Evolutionary conservation across 345 rosid genomes (phyloP).

Genomic region (Dimocarpus longan): DNA sequence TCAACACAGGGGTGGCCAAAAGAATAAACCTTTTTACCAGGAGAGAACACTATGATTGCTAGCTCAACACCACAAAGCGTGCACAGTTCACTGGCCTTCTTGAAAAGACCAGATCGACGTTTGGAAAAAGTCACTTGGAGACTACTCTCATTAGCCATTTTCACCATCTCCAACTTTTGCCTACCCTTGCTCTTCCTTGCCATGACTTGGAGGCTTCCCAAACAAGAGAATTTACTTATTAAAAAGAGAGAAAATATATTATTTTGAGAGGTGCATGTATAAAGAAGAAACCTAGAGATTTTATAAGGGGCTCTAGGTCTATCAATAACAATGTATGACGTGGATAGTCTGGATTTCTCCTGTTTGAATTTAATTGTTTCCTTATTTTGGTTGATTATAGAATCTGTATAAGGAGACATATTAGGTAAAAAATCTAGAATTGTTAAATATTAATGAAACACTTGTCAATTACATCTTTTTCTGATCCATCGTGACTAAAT

Average conservation of each 20-base stretch:
- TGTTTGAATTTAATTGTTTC: slow-evolving; percentile 14
- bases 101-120: slow-evolving; percentile 36
- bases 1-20: slow-evolving; percentile 44
- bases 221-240: neutral
- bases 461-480: neutral
- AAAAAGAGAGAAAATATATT: neutral
- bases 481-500: neutral
- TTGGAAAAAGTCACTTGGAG: slow-evolving; percentile 47
- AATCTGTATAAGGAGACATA: neutral
- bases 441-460: neutral
- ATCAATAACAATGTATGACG: neutral
- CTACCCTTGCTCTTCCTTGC: slow-evolving; percentile 36
- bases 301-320: slow-evolving; percentile 10
- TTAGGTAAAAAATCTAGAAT: slow-evolving; percentile 12
- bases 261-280: neutral
- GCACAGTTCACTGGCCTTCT: slow-evolving; percentile 46
- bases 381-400: slow-evolving; percentile 19
- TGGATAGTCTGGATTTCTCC: neutral
- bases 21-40: slow-evolving; percentile 22
- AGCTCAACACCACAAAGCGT: slow-evolving; percentile 43
- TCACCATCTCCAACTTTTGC: slow-evolving; percentile 41
- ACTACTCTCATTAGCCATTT: slow-evolving; percentile 32
- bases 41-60: slow-evolving; percentile 26
- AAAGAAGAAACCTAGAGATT: neutral
- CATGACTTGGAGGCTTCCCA: slow-evolving; percentile 8